These are phyloP conservation scores for Endotrypanum monterogeii DNA, from an alignment of 208 protist genomes.

Conservation along the genomic window DNA sequence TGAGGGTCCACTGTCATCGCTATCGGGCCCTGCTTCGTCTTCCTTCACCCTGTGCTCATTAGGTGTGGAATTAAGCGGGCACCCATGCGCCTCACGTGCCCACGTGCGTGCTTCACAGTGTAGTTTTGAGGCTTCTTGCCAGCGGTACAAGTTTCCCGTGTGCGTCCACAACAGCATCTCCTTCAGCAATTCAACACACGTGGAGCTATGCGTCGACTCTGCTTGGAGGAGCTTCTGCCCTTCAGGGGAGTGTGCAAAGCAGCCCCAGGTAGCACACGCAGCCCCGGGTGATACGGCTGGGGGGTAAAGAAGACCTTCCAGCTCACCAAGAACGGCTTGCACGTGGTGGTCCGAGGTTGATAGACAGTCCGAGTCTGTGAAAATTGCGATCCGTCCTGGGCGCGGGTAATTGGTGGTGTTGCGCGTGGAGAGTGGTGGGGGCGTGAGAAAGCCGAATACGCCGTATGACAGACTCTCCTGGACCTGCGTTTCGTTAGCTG, in stretches of 20 bases:
- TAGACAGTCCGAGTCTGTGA: constrained; percentile 63
- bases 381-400: constrained; percentile 38
- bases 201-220: constrained; percentile 19
- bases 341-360: constrained; percentile 23
- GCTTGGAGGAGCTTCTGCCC: constrained; percentile 14
- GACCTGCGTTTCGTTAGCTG: background rate
- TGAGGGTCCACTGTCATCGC: background rate
- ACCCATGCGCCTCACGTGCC: background rate
- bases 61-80: background rate
- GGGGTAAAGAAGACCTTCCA: constrained; percentile 9
- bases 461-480: constrained; percentile 7
- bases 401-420: background rate
- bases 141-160: constrained; percentile 4
- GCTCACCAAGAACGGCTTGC: constrained; percentile 12
- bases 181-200: constrained; percentile 48
- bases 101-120: constrained; percentile 13
- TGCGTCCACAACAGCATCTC: constrained; percentile 31
- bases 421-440: background rate
- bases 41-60: no score
- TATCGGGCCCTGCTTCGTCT: background rate
- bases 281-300: background rate
- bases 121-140: constrained; percentile 6
- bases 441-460: constrained; percentile 19
- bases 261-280: constrained; percentile 1
- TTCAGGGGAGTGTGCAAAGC: background rate